A percentile compares a stretch with the other conserved stretches of the same genome.
phyloP scores from a whole-genome alignment of 192 early-diverging fungal genomes.

The Linnemannia hyalina region DNA sequence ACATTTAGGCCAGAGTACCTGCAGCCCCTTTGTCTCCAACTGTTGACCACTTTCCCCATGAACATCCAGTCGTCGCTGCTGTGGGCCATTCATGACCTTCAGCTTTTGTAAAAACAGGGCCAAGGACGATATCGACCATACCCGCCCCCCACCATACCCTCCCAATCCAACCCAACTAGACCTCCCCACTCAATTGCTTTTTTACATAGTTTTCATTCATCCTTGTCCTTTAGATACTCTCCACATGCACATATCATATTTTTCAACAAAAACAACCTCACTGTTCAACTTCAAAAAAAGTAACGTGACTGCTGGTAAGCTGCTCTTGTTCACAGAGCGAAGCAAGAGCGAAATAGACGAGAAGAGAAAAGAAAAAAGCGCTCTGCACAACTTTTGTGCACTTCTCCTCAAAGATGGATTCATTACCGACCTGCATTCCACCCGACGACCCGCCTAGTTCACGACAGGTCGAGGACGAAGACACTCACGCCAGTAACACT shows the following conservation, averaged over 20 bases:
- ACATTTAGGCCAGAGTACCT: conserved; percentile 48
- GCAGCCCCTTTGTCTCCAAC: conserved; percentile 49
- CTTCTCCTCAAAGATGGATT: too few relatives aligned
- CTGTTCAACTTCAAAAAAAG: too few relatives aligned
- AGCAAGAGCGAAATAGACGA: too few relatives aligned
- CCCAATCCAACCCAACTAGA: background rate
- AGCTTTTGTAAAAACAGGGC: conserved; percentile 20
- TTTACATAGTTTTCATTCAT: background rate
- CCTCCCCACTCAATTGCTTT: background rate
- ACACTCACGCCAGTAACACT: too few relatives aligned
- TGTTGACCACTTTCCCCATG: conserved; percentile 54
- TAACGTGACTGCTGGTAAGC: too few relatives aligned
- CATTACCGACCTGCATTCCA: too few relatives aligned
- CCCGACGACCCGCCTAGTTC: too few relatives aligned
- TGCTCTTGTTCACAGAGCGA: too few relatives aligned
- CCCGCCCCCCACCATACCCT: background rate
- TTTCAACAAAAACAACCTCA: background rate
- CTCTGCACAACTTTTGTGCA: too few relatives aligned
- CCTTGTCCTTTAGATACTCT: conserved; percentile 31
- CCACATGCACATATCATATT: background rate
- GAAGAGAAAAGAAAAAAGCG: too few relatives aligned
- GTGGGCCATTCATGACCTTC: conserved; percentile 51
- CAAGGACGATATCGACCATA: background rate
- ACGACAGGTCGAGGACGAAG: too few relatives aligned
- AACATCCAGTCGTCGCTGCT: conserved; percentile 53